Base-by-base conservation (phyloP, 164 flowering plant genomes). In the Houttuynia cordata region DNA sequence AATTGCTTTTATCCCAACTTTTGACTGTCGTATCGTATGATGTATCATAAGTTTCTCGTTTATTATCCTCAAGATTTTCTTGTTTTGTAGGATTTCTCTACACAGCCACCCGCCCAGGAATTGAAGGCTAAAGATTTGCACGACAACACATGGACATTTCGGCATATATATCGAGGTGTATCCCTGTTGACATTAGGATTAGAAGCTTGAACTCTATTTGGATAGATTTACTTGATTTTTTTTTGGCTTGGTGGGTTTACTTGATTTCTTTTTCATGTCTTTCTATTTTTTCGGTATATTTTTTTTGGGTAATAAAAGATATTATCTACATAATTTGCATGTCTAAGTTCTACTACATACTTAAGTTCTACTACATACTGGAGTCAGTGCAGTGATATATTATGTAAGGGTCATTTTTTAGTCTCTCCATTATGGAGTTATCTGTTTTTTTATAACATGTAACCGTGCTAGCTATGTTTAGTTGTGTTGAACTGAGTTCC, bases 51-150 rank as follows among this genome's bases (percentile, higher is more conserved):
- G 8, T 47, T 61, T 10, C 13, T 24, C 24, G 4, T 20, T 40
- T 58, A 19, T 45, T 20, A 20, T 53, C 21, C 24, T n/a, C 10
- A 24, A 23, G 15, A 12, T 15, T 58, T 58, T 42, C 22, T 9
- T 10, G 1, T 10, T 24, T 25, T 68, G 49, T 65, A 93, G 99
- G 99, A 93, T 74, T 90, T 81, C 71, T 67, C 90, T 3, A 78
- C 86, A 94, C 90, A 84, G 78, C 97, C 98, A 57, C 98, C 98
- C 65, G 92, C 97, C 39, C 98, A 93, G 80, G 98, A 93, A 71
- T 78, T 93, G 45, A 66, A 70, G 21, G 97, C 98, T 23, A 80
- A 80, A 71, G 98, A 93, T 65, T 75, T 93, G 80, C 98, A 93
- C 73, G 97, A 93, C 56, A 86, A 58, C 65, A 58, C 73, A 5